Evolutionary conservation across 1,284 basidiomycete genomes (phyloP), one percentile per base, ranked within the genome.

Genomic region (Microbotryum intermedium): DNA sequence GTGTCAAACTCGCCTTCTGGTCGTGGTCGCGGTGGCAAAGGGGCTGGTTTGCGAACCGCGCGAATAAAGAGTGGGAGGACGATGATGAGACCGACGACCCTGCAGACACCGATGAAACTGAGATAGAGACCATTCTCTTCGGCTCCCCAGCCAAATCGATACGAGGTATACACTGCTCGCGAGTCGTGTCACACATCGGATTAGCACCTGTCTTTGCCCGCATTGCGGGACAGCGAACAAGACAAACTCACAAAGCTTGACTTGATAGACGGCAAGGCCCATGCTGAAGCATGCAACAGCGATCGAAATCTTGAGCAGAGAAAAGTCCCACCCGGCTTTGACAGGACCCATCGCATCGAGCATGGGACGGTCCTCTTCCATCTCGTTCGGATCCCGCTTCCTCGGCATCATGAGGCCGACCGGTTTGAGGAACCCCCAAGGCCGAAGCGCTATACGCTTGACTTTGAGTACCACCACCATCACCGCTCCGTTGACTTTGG

Each of bases 51-150:
- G 6, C 60, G 62, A 9, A 60, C 50, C 13, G 61, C 39, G 20
- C 53, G 28, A 50, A 71, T 68, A 25, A 58, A 43, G 29, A 65
- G 18, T 8, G 69, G 69, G 21, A 71, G 56, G 42, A 70, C 25
- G 46, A 60, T 48, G 46, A 67, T 23, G 39, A 71, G 61, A 18
- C 60, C 63, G 30, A 68, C 21, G 21, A 71, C 64, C 13, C 69
- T 60, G 13, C 54, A 47, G 53, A 56, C 28, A 21, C 69, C 69
- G 46, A 67, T 53, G 50, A 57, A 63, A 1, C 59, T 60, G n/a
- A 71, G 60, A 50, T 57, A 63, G 52, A 60, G 60, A 28, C 69
- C 69, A 44, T 63, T 62, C 48, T 67, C 54, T 26, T 43, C 39
- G 1, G 57, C 50, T 2, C 57, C 54, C 69, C 68, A 70, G 26